Evolutionary conservation across 306 rosid species (phyloP).

Genomic region (Inga leiocalycina): DNA sequence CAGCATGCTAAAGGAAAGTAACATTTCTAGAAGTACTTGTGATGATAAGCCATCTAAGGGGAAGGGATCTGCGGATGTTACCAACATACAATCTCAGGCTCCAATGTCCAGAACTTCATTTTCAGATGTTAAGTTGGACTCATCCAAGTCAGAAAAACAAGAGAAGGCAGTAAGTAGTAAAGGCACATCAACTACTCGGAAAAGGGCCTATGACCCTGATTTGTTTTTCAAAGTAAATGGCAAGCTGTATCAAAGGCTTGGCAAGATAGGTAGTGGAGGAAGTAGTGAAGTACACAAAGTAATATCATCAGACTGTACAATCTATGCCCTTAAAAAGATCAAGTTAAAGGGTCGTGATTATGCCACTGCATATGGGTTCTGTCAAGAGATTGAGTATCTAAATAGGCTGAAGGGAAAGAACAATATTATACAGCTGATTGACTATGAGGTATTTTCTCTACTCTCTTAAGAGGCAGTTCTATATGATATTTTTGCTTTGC

Average conservation of each 20-base stretch:
- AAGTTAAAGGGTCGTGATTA: constrained; percentile 96
- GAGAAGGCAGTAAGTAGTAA: constrained; percentile 67
- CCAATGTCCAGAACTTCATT: constrained; percentile 43
- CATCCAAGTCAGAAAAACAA: constrained; percentile 60
- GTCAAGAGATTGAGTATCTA: constrained; percentile 97
- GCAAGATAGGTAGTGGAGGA: constrained; percentile 99
- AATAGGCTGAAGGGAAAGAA: constrained; percentile 81
- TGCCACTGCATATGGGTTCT: constrained; percentile 94
- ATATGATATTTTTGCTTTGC: constrained; percentile 24
- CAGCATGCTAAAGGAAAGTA: constrained; percentile 43
- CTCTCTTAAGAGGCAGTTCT: constrained; percentile 4
- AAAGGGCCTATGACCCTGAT: constrained; percentile 83
- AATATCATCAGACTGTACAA: constrained; percentile 90
- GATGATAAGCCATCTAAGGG: constrained; percentile 41
- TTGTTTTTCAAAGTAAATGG: constrained; percentile 92
- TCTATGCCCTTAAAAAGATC: constrained; percentile 87
- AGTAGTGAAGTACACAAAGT: constrained; percentile 99
- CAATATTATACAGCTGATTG: constrained; percentile 89
- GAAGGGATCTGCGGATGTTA: constrained; percentile 46
- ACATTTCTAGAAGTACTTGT: constrained; percentile 34
- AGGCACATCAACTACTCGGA: constrained; percentile 60
- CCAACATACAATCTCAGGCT: constrained; percentile 47
- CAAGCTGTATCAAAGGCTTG: constrained; percentile 97
- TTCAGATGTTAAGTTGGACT: constrained; percentile 56
- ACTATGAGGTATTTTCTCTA: constrained; percentile 74